Base-by-base conservation (phyloP, 1,139 yeast species). In the Hyphopichia pseudoburtonii region DNA sequence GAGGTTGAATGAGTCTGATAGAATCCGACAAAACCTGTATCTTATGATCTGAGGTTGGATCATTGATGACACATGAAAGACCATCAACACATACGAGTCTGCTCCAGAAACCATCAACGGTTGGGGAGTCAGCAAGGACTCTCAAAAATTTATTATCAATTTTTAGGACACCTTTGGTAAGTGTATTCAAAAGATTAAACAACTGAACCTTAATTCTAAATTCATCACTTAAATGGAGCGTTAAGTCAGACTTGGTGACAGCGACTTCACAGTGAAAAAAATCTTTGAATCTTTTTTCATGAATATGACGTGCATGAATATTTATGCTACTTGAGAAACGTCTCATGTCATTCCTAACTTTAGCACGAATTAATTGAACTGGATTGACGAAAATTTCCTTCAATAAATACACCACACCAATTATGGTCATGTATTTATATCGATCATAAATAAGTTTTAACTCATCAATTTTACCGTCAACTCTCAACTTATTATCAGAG, bases 391-490 rank as follows among this genome's bases (percentile, higher is more conserved):
- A 41, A 4, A 74, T 66, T 44, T 78, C 78, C 37, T 70, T 65
- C 14, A 82, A 46, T 11, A 82, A 55, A 47, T 77, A 78, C 3
- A 78, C 46, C 7, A 80, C 62, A 1, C 89, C 85, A 12, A 80
- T 54, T 0, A 78, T 44, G 1, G 76, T 64, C 51, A 80, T 81
- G 18, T 75, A 59, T 22, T 76, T 73, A 46, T 70, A 71, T 10
- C 73, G 57, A 32, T 82, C 80, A 34, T 73, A 62, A n/a, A 60
- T 48, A 1, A 65, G 51, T 24, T 57, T 63, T 1, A 73, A 30
- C 12, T 59, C 56, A 11, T 64, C 62, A 14, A 66, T 42, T 12
- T 54, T 49, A 21, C 57, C 42, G 19, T 60, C 59, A 1, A 73
- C 39, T 4, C 54, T 40, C 17, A 78, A 40, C 26, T 48, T 56